Base-by-base conservation (phyloP, 768 basidiomycete genomes). In the Auricularia auricula-judae region DNA sequence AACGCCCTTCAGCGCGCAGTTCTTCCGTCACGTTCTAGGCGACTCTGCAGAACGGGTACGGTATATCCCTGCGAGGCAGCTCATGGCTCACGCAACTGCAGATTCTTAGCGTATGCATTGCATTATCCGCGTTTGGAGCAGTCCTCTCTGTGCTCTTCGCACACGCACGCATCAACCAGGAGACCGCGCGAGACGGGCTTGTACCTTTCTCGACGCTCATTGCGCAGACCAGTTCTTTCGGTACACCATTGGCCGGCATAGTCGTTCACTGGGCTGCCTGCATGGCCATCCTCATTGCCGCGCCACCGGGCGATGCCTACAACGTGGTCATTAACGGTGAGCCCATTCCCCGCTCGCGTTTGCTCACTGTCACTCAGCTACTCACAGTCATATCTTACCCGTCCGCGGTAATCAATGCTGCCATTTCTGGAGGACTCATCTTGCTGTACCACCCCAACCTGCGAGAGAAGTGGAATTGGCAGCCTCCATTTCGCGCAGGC, bases 251-350 rank as follows among this genome's bases (percentile, higher is more conserved):
- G 1, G 76, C 82, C 0, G 88, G 86, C 0, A 75, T 91, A 3
- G 79, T 84, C 59, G 75, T 79, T 0, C 87, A 88, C 68, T 91
- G 84, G 72, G 21, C 83, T 4, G 69, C 88, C 16, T 87, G 86
- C 0, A 79, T 82, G 23, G 67, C 79, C 11, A 76, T 87, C 64
- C 75, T 87, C 59, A 68, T 84, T 4, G 77, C 78, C 1, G 78
- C 85, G 0, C 89, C 89, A 0, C 80, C 86, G 0, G 88, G 90
- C 2, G 89, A 91, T 67, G 87, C 86, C 0, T 91, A 88, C 69
- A 77, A 84, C 36, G 89, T 91, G 73, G 78, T 85, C 68, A 78
- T 88, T 64, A 87, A 83, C 69, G 71, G 88, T 86, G 62, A 66
- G 86, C 36, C 60, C 12, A 23, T 23, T 16, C 58, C 39, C 59